Base-by-base conservation (phyloP, 495 filamentous ascomycete species). In the Xylaria bambusicola region DNA sequence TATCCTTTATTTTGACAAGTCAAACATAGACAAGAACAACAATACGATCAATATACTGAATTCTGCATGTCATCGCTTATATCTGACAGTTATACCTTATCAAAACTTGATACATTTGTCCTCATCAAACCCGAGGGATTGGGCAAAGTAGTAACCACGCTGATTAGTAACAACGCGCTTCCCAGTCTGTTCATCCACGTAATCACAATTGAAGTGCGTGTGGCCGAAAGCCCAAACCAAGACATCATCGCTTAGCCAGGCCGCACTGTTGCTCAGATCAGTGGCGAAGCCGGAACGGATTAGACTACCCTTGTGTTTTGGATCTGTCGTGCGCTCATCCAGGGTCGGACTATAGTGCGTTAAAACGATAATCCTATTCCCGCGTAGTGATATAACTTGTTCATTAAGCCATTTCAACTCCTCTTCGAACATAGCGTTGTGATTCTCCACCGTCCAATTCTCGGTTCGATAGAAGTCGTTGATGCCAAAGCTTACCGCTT, bases 121-220 rank as follows among this genome's bases (percentile, higher is more conserved):
- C 29, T 33, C 29, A 33, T 33, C 29, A 33, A 33, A 33, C 29
- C 10, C 29, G 29, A 33, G 29, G 29, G 29, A 33, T 44, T 29
- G 29, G 29, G 5, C 29, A 33, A 33, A 33, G 29, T 33, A 33
- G 35, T 52, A 52, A 35, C 50, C 50, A 27, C 35, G 31, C 23
- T 53, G 50, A 18, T 53, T 53, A 10, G 50, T 29, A 13, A 41
- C 35, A 10, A 53, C 50, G 26, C 20, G 23, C n/a, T 53, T 53
- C 8, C 35, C 50, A 20, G 50, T 53, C 9, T 13, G 15, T n/a
- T 38, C 23, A 41, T 53, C 50, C 2, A 17, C 21, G 21, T 35
- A 53, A 18, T 12, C 50, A 23, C 50, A 53, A 21, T 53, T 53
- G 35, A 23, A 53, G 29, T 53, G 50, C 23, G 50, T 53, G 36